These are phyloP conservation scores for Acidiella bohemica DNA, from an alignment of 495 filamentous ascomycete species.

Conservation along the genomic window DNA sequence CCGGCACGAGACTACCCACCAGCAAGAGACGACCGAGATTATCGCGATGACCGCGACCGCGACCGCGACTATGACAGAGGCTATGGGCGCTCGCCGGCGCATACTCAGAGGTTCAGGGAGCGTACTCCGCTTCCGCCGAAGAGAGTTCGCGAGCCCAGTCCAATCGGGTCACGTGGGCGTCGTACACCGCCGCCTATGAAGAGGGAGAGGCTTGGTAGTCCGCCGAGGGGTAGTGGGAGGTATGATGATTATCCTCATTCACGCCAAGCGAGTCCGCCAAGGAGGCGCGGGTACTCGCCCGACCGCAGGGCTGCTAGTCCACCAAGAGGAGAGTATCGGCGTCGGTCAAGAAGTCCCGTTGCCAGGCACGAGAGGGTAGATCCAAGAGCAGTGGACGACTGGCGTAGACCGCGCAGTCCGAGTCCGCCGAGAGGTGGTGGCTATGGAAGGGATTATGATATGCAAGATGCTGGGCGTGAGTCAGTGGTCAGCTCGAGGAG, in stretches of 20 bases:
- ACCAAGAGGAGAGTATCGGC: slow-evolving; percentile 18
- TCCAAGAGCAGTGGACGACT: slow-evolving; percentile 22
- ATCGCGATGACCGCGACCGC: slow-evolving; percentile 17
- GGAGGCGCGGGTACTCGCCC: slow-evolving; percentile 21
- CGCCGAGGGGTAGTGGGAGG: slow-evolving; percentile 21
- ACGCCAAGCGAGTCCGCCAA: slow-evolving; percentile 1
- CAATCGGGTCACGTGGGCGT: slow-evolving; percentile 22
- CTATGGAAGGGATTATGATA: slow-evolving; percentile 8
- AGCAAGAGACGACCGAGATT: slow-evolving; percentile 7
- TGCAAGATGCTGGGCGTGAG: slow-evolving; percentile 23
- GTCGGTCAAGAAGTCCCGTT: slow-evolving; percentile 28
- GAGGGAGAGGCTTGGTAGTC: slow-evolving; percentile 25
- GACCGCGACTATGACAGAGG: slow-evolving; percentile 7
- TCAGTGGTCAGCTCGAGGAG: slow-evolving; percentile 28
- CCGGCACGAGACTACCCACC: slow-evolving; percentile 4
- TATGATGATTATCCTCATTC: slow-evolving; percentile 22
- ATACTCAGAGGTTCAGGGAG: slow-evolving; percentile 19
- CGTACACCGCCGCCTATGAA: slow-evolving; percentile 26
- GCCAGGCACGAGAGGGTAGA: slow-evolving; percentile 24
- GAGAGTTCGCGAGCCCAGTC: slow-evolving; percentile 26
- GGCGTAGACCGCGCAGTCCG: slow-evolving; percentile 26
- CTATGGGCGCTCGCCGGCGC: slow-evolving; percentile 11
- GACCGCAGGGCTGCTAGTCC: slow-evolving; percentile 19
- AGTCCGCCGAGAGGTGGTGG: slow-evolving; percentile 20
- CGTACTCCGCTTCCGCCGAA: slow-evolving; percentile 28